phyloP scores from a whole-genome alignment of 148 eudicot genomes.

The Nepenthes gracilis region DNA sequence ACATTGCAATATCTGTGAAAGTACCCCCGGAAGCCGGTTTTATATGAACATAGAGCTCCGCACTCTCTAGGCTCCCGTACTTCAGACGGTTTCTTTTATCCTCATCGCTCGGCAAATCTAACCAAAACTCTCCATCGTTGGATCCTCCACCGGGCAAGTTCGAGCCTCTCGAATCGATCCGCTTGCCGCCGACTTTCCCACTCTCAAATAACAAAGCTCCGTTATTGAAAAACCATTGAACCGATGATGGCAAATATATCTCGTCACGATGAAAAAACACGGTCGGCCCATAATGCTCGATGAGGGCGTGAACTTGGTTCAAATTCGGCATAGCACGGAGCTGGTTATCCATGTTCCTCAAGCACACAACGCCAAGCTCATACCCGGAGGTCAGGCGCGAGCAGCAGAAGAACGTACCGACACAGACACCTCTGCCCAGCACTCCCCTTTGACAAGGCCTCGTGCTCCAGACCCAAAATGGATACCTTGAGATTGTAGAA shows the following conservation, averaged over 20 bases:
- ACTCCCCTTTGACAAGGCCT: conserved; percentile 72
- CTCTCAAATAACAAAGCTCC: conserved; percentile 59
- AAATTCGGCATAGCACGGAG: conserved; percentile 69
- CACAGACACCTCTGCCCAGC: conserved; percentile 51
- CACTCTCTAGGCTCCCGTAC: conserved; percentile 61
- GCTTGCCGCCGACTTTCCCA: conserved; percentile 34
- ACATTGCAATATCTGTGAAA: conserved; percentile 87
- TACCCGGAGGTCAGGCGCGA: conserved; percentile 22
- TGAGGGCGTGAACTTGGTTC: conserved; percentile 64
- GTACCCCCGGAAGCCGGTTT: conserved; percentile 93
- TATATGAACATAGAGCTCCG: conserved; percentile 77
- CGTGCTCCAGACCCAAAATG: conserved; percentile 54
- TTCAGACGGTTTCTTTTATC: conserved; percentile 35
- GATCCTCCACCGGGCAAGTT: conserved; percentile 61
- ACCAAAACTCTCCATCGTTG: conserved; percentile 74
- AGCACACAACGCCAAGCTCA: conserved; percentile 42
- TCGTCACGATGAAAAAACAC: conserved; percentile 86
- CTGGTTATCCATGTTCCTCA: conserved; percentile 47
- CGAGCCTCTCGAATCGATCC: conserved; percentile 59
- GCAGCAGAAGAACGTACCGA: conserved; percentile 78
- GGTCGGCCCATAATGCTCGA: conserved; percentile 78
- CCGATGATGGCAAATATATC: conserved; percentile 78
- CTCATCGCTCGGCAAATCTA: conserved; percentile 60
- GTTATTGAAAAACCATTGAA: conserved; percentile 78
- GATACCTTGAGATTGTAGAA: conserved; percentile 12